Conservation (phyloP, 179 eudicot species). For the Monotropa hypopitys region DNA sequence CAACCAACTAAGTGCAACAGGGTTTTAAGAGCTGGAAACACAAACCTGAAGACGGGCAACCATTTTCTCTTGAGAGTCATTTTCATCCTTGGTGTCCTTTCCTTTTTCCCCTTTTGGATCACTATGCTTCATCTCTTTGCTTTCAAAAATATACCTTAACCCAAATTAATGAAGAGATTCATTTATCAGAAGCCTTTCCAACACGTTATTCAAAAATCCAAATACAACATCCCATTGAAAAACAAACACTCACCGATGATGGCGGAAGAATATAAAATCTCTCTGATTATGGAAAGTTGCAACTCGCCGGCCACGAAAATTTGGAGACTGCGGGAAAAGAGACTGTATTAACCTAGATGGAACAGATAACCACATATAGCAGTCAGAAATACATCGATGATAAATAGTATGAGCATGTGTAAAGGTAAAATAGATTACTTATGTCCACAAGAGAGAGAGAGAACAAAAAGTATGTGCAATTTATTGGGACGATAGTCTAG, state of each 20-base stretch:
- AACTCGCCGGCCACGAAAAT: constrained; percentile 87
- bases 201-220: neutral
- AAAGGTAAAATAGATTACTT: neutral
- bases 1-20: neutral
- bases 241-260: constrained; percentile 55
- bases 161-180: constrained; percentile 1
- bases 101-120: constrained; percentile 31
- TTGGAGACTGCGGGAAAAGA: constrained; percentile 83
- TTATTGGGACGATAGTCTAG: too few species aligned
- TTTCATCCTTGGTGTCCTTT: constrained; percentile 29
- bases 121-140: constrained; percentile 46
- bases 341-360: constrained; percentile 69
- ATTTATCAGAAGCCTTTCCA: neutral
- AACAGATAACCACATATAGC: neutral
- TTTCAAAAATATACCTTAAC: constrained; percentile 59
- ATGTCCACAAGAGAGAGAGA: neutral
- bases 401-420: neutral
- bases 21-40: constrained; percentile 1
- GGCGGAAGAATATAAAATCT: constrained; percentile 89
- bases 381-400: neutral
- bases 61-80: constrained; percentile 29
- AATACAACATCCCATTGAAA: neutral
- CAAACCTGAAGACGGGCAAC: constrained; percentile 81
- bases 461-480: too few species aligned
- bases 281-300: constrained; percentile 96